phyloP scores from a whole-genome alignment of 371 early-diverging fungal species.

The Funneliformis caledonium region DNA sequence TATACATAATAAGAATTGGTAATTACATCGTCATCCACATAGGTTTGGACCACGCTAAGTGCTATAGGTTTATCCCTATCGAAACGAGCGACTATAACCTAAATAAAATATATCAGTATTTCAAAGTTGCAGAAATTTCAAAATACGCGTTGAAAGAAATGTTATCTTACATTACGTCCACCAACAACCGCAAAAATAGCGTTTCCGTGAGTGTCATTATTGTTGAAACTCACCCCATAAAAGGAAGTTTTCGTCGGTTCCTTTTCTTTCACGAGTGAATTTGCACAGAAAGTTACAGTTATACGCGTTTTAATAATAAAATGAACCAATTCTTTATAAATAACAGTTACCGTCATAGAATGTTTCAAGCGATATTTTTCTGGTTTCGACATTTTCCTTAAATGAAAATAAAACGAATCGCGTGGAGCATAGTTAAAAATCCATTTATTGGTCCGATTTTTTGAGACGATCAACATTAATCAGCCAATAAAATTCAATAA shows the following conservation, averaged over 20 bases:
- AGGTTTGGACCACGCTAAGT: constrained; percentile 15
- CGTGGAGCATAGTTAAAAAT: no score
- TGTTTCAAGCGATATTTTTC: not conserved
- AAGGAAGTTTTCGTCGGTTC: constrained; percentile 28
- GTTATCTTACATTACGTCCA: constrained; percentile 17
- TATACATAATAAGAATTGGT: not conserved
- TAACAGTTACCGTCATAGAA: not conserved
- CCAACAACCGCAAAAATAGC: constrained; percentile 26
- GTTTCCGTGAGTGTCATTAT: not conserved
- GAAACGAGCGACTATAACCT: not conserved
- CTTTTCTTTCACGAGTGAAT: constrained; percentile 24
- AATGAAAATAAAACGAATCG: not conserved
- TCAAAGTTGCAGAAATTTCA: not conserved
- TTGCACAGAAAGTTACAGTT: not conserved
- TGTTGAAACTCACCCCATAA: constrained; percentile 37
- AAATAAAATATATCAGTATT: not conserved
- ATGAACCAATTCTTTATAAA: no score
- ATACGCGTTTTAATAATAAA: not conserved
- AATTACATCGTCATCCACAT: constrained; percentile 35
- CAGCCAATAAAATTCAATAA: no score
- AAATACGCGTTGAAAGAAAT: not conserved
- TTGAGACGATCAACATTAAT: no score
- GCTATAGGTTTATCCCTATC: not conserved
- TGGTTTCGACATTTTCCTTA: not conserved
- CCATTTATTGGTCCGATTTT: no score